Conservation (phyloP, 306 rosid species). For the Dalbergia cultrata region DNA sequence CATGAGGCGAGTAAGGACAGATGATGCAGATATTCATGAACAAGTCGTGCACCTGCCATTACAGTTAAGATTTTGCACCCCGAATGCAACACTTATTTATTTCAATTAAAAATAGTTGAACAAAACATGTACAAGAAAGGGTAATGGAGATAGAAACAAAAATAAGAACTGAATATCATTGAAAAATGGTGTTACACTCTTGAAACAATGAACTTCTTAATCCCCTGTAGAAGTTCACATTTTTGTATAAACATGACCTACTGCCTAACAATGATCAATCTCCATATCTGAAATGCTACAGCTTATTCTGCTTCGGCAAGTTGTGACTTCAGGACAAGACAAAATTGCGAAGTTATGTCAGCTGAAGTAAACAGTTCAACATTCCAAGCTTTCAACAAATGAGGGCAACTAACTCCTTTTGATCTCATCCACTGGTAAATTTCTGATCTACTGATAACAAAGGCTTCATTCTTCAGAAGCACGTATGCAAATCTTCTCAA, state of each 20-base stretch:
- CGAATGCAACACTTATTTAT: constrained; percentile 40
- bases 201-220: constrained; percentile 52
- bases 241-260: constrained; percentile 55
- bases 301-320: constrained; percentile 53
- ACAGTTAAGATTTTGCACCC: constrained; percentile 32
- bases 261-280: constrained; percentile 56
- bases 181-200: constrained; percentile 45
- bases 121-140: constrained; percentile 14
- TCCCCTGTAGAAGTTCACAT: constrained; percentile 53
- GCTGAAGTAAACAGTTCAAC: constrained; percentile 52
- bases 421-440: constrained; percentile 37
- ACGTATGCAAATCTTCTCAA: constrained; percentile 75
- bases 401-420: constrained; percentile 44
- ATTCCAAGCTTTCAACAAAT: constrained; percentile 50
- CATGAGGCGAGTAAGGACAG: not conserved
- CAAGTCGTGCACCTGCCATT: constrained; percentile 42
- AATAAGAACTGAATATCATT: constrained; percentile 39
- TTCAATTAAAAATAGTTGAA: constrained; percentile 35
- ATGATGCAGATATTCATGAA: constrained; percentile 26
- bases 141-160: constrained; percentile 4
- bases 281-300: constrained; percentile 58
- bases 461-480: constrained; percentile 72
- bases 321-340: constrained; percentile 45
- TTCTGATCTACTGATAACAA: constrained; percentile 38
- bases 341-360: constrained; percentile 43